phyloP scores from a whole-genome alignment of 805 yeast genomes.

The Sugiyamaella americana region DNA sequence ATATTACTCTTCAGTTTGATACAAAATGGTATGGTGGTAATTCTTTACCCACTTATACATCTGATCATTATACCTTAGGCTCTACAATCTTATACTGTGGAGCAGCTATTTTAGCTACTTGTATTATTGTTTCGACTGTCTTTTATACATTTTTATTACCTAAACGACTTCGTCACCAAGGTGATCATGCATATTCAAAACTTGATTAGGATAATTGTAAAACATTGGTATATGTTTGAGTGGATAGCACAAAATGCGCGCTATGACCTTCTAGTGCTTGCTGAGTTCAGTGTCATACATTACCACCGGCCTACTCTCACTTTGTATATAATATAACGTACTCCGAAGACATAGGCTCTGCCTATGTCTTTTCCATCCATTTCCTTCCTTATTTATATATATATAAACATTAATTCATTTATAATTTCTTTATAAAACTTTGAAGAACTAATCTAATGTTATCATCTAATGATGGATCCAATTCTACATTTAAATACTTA shows the following conservation, averaged over 20 bases:
- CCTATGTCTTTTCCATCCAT: neutral
- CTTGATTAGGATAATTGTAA: conserved; percentile 4
- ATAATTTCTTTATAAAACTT: conserved; percentile 3
- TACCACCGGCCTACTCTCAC: too few species aligned
- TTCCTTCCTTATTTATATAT: neutral
- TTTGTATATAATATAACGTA: too few species aligned
- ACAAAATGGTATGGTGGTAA: conserved; percentile 45
- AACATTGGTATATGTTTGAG: neutral
- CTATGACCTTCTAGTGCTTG: too few species aligned
- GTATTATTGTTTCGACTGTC: conserved; percentile 14
- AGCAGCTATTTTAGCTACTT: conserved; percentile 20
- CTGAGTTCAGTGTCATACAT: too few species aligned
- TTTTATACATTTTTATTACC: conserved; percentile 23
- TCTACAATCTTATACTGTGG: conserved; percentile 16
- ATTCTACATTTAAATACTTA: conserved; percentile 9
- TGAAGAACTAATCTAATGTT: conserved; percentile 9
- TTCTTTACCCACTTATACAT: conserved; percentile 12
- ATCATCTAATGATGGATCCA: conserved; percentile 4
- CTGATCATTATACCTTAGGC: conserved; percentile 12
- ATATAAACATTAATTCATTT: neutral
- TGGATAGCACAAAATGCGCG: neutral
- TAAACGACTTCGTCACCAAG: conserved; percentile 10
- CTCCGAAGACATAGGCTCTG: neutral
- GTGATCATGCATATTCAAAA: conserved; percentile 10
- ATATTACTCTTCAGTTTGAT: conserved; percentile 50